phyloP scores from a whole-genome alignment of 2,329 filamentous ascomycete species.

The Atkinsonella texensis region DNA sequence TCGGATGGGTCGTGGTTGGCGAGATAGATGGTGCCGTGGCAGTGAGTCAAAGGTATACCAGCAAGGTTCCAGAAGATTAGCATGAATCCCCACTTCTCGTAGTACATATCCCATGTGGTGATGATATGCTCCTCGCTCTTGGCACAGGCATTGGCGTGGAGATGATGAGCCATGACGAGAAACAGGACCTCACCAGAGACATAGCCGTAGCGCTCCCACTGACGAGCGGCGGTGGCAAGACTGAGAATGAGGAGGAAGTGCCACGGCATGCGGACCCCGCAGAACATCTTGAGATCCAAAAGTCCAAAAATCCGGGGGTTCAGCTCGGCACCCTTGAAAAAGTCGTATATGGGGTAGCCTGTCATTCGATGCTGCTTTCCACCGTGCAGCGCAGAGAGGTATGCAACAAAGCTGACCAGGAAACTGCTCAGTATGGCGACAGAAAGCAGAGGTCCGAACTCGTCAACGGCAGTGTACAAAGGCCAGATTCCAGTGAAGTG shows the following conservation, averaged over 20 bases:
- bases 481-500: conserved; percentile 80
- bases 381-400: conserved; percentile 69
- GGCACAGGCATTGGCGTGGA: conserved; percentile 84
- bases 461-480: conserved; percentile 83
- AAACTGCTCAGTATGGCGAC: conserved; percentile 90
- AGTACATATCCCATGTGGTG: conserved; percentile 90
- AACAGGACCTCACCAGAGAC: conserved; percentile 77
- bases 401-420: conserved; percentile 70
- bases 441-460: conserved; percentile 86
- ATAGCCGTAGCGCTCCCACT: conserved; percentile 77
- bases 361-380: conserved; percentile 89
- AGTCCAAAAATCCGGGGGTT: conserved; percentile 79
- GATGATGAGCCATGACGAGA: conserved; percentile 77
- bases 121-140: conserved; percentile 89
- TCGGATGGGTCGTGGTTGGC: conserved; percentile 69
- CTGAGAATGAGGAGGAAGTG: conserved; percentile 75
- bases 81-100: conserved; percentile 96
- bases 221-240: conserved; percentile 63
- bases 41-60: conserved; percentile 82
- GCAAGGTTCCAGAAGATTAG: conserved; percentile 96
- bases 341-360: conserved; percentile 68
- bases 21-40: conserved; percentile 84
- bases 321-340: conserved; percentile 82
- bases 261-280: conserved; percentile 86
- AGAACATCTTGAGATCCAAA: conserved; percentile 91